Evolutionary conservation across 768 basidiomycete species (phyloP).

Genomic region (Leucogyrophana mollusca): DNA sequence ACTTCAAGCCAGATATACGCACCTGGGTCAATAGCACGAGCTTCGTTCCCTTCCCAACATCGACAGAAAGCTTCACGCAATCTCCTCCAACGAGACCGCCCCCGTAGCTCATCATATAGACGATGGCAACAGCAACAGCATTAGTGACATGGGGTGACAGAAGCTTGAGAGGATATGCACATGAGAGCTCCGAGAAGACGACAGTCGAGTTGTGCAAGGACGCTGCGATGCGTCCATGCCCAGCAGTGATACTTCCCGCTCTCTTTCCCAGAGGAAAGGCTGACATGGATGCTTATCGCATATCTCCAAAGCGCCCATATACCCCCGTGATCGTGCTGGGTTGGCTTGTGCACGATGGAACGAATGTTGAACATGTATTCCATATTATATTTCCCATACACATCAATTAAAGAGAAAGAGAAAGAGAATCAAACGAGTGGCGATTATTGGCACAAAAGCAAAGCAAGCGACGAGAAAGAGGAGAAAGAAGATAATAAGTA

Average conservation of each 20-base stretch:
- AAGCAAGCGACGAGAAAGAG: constrained; percentile 15
- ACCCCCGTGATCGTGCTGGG: no score
- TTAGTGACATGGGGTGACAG: constrained; percentile 63
- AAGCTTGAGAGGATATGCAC: constrained; percentile 86
- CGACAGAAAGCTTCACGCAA: constrained; percentile 57
- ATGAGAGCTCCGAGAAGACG: constrained; percentile 72
- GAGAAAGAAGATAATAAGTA: constrained; percentile 20
- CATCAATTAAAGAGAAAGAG: constrained; percentile 24
- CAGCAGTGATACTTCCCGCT: constrained; percentile 25
- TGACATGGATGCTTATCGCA: no score
- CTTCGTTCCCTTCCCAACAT: constrained; percentile 52
- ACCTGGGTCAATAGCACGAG: constrained; percentile 88
- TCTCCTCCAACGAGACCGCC: constrained; percentile 93
- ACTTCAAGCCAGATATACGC: constrained; percentile 15
- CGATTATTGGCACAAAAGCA: constrained; percentile 26
- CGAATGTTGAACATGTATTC: constrained; percentile 31
- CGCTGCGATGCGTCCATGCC: constrained; percentile 59
- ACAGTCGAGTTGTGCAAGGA: constrained; percentile 52
- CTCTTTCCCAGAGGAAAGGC: no score
- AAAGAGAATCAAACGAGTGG: constrained; percentile 17
- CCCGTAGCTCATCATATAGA: constrained; percentile 85
- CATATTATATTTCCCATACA: constrained; percentile 33
- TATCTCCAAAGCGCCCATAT: no score
- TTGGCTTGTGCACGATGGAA: no score
- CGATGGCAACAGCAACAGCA: constrained; percentile 57